phyloP scores from a whole-genome alignment of 768 basidiomycete species.

The Collybia sp. region DNA sequence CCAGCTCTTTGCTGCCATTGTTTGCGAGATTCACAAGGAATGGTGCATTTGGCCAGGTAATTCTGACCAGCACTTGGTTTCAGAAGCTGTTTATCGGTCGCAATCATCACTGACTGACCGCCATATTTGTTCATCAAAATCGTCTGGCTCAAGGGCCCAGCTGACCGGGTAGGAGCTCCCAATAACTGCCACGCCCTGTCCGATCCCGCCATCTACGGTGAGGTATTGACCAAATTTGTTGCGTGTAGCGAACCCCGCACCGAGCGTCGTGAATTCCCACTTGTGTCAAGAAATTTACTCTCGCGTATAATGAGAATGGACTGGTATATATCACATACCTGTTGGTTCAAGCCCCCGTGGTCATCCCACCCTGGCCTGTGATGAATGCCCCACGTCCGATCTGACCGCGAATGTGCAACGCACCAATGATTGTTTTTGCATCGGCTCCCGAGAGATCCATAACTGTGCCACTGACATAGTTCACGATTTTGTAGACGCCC shows the following conservation, averaged over 20 bases:
- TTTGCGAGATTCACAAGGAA: slow-evolving; percentile 15
- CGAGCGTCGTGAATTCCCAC: slow-evolving; percentile 25
- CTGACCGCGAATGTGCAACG: background rate
- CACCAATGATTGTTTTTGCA: slow-evolving; percentile 11
- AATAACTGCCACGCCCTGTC: slow-evolving; percentile 13
- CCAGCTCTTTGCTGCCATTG: background rate
- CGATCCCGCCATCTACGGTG: slow-evolving; percentile 18
- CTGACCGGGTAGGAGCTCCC: slow-evolving; percentile 24
- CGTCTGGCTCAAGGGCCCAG: slow-evolving; percentile 20
- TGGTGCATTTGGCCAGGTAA: slow-evolving; percentile 18
- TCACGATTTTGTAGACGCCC: slow-evolving; percentile 16
- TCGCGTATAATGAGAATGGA: background rate
- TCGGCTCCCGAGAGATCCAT: slow-evolving; percentile 17
- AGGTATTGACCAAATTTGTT: slow-evolving; percentile 19
- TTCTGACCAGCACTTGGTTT: slow-evolving; percentile 9
- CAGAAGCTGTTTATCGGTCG: background rate
- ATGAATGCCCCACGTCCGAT: background rate
- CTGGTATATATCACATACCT: slow-evolving; percentile 9
- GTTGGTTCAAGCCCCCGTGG: slow-evolving; percentile 22
- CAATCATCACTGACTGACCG: slow-evolving; percentile 5
- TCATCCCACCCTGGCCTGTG: background rate
- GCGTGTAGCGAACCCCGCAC: slow-evolving; percentile 25
- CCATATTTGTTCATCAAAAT: slow-evolving; percentile 15
- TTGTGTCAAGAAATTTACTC: slow-evolving; percentile 2
- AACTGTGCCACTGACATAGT: slow-evolving; percentile 8